These are phyloP conservation scores for Endocarpon pusillum DNA, from an alignment of 495 filamentous ascomycete species.

Conservation along the genomic window DNA sequence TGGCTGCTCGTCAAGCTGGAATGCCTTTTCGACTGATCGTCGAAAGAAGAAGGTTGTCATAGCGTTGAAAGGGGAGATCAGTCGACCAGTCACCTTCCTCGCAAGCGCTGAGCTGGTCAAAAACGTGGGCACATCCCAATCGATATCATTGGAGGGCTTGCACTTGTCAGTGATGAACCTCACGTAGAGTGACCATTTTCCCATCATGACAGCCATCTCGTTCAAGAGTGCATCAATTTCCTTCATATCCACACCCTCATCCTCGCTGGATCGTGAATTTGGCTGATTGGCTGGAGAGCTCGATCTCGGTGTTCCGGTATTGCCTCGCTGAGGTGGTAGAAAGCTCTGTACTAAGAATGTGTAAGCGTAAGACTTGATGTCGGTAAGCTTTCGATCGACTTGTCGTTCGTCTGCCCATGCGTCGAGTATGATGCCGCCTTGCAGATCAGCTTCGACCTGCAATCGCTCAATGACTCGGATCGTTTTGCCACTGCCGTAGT, in stretches of 20 bases:
- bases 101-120: slow-evolving; percentile 55
- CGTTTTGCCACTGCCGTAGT: slow-evolving; percentile 88
- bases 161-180: slow-evolving; percentile 78
- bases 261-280: slow-evolving; percentile 39
- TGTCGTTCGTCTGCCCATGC: slow-evolving; percentile 83
- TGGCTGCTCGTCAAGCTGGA: slow-evolving; percentile 94
- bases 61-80: slow-evolving; percentile 61
- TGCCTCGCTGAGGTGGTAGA: slow-evolving; percentile 44
- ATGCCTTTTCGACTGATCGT: slow-evolving; percentile 87
- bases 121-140: slow-evolving; percentile 46
- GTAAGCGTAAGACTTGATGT: slow-evolving; percentile 92
- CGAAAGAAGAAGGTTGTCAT: slow-evolving; percentile 95
- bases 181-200: slow-evolving; percentile 81
- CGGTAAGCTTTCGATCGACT: slow-evolving; percentile 71
- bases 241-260: slow-evolving; percentile 89
- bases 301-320: slow-evolving; percentile 32
- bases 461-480: slow-evolving; percentile 85
- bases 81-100: slow-evolving; percentile 54
- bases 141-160: slow-evolving; percentile 14
- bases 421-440: slow-evolving; percentile 92
- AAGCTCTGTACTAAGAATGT: slow-evolving; percentile 94
- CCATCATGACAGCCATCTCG: slow-evolving; percentile 80
- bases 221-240: slow-evolving; percentile 75
- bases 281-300: slow-evolving; percentile 42
- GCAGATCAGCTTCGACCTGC: slow-evolving; percentile 87